A percentile compares a stretch with the other conserved stretches of the same genome.
Evolutionary conservation across 2,329 filamentous ascomycete species (phyloP).

Genomic region (Colletotrichum liaoningense): DNA sequence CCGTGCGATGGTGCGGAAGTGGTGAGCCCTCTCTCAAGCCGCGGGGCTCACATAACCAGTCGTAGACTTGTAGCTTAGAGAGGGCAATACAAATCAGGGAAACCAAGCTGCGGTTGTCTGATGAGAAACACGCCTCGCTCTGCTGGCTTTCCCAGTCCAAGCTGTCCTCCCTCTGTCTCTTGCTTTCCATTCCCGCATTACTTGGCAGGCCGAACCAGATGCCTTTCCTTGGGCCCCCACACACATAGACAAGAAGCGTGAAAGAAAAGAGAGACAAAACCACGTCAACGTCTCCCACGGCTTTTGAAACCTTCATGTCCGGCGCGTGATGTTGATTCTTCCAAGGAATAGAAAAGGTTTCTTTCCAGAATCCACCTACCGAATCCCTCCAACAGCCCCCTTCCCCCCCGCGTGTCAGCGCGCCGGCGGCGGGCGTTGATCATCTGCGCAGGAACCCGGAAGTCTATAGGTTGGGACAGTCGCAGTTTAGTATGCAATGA

Average conservation of each 20-base stretch:
- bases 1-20: conserved; percentile 21
- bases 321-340: conserved; percentile 25
- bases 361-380: not conserved
- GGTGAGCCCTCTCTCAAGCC: conserved; percentile 19
- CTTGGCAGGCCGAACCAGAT: not conserved
- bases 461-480: conserved; percentile 25
- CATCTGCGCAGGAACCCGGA: conserved; percentile 47
- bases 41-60: not conserved
- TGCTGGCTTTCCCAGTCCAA: too few relatives aligned
- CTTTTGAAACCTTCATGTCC: not conserved
- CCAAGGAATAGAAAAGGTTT: not conserved
- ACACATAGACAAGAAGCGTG: not conserved
- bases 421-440: conserved; percentile 36
- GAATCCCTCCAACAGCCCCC: not conserved
- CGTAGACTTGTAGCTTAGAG: not conserved
- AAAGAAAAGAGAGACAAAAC: conserved; percentile 13
- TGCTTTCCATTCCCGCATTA: not conserved
- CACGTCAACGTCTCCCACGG: conserved; percentile 3
- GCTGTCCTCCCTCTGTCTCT: not conserved
- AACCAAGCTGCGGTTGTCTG: not conserved
- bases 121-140: not conserved
- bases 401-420: conserved; percentile 3
- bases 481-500: conserved; percentile 3
- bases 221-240: not conserved
- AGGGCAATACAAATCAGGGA: not conserved